Conservation (phyloP, 257 asterid genomes). For the Solanum tarijense region DNA sequence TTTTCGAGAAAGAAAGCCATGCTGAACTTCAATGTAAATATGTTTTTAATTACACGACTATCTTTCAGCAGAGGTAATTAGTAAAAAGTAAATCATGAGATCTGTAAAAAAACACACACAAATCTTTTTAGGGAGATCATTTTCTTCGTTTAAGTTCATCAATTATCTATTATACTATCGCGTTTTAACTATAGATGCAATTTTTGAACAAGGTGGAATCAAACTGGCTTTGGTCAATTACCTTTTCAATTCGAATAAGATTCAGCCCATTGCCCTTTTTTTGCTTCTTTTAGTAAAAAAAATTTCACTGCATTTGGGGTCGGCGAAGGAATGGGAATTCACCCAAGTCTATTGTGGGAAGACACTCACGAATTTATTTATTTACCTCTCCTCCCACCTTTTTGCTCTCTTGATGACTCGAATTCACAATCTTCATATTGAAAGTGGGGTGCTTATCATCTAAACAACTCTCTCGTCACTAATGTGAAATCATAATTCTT, state of each 20-base stretch:
- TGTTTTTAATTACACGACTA: not conserved
- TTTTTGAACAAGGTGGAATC: not conserved
- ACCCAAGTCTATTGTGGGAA: not conserved
- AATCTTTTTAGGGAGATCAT: not conserved
- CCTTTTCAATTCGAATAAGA: not conserved
- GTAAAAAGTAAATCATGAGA: not conserved
- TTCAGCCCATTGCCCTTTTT: not conserved
- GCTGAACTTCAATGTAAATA: not conserved
- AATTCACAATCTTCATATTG: no score
- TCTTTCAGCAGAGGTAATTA: not conserved
- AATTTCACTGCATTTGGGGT: not conserved
- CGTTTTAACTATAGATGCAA: not conserved
- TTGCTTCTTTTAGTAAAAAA: not conserved
- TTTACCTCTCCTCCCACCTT: not conserved
- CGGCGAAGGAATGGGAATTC: not conserved
- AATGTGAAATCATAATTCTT: not conserved
- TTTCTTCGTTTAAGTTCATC: not conserved
- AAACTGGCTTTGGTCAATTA: not conserved
- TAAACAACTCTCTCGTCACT: no score
- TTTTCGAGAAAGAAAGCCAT: not conserved
- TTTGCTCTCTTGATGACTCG: no score
- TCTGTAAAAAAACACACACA: not conserved
- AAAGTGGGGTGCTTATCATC: no score
- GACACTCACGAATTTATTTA: not conserved
- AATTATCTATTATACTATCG: not conserved